phyloP scores from a whole-genome alignment of 805 yeast species.

The Starmerella sp. region DNA sequence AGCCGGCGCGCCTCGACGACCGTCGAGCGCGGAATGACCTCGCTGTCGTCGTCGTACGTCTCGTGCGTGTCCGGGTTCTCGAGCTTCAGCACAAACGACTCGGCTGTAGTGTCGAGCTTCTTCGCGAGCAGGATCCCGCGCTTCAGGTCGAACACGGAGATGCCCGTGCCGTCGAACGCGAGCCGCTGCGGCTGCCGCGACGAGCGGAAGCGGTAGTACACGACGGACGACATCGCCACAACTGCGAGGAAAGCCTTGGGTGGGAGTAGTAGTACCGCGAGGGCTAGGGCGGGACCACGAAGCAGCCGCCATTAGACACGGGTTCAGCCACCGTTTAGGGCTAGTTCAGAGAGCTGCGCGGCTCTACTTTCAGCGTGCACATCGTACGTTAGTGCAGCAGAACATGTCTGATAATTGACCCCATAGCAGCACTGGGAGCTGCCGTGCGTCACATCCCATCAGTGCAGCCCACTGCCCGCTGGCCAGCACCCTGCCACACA shows the following conservation, averaged over 20 bases:
- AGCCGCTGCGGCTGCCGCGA: constrained; percentile 71
- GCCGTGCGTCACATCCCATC: too few species aligned
- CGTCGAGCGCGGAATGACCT: constrained; percentile 81
- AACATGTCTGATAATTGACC: too few species aligned
- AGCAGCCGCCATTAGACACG: too few species aligned
- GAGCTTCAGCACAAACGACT: constrained; percentile 57
- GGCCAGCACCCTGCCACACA: too few species aligned
- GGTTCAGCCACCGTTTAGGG: too few species aligned
- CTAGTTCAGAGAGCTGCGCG: too few species aligned
- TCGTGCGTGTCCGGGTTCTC: constrained; percentile 60
- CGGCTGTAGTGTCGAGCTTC: constrained; percentile 71
- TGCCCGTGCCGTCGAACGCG: constrained; percentile 91
- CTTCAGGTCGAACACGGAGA: constrained; percentile 87
- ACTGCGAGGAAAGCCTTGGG: background rate
- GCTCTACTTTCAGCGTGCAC: too few species aligned
- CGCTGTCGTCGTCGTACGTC: constrained; percentile 79
- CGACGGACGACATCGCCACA: constrained; percentile 62
- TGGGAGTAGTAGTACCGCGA: too few species aligned
- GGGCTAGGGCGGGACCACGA: too few species aligned
- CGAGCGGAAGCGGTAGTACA: constrained; percentile 76
- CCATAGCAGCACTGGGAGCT: too few species aligned
- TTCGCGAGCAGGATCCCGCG: constrained; percentile 77
- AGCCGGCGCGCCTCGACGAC: constrained; percentile 71
- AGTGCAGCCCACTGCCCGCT: too few species aligned
- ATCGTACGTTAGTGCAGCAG: too few species aligned